Base-by-base conservation (phyloP, 1,284 basidiomycete species). In the Trichosporon coremiiforme region DNA sequence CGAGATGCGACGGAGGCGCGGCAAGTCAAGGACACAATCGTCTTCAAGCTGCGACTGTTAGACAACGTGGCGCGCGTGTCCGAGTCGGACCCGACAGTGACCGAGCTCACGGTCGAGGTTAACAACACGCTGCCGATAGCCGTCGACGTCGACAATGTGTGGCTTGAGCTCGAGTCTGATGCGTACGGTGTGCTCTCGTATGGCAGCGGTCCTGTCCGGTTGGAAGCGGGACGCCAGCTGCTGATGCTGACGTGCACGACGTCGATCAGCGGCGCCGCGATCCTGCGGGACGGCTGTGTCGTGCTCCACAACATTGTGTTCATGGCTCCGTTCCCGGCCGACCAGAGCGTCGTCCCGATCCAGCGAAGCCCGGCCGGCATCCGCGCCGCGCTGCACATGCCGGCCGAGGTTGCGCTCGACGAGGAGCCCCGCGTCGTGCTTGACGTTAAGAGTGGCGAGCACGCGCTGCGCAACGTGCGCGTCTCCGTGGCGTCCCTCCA, bases 321-420 rank as follows among this genome's bases (percentile, higher is more conserved):
- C 41, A 50, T 65, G 41, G 36, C 63, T 15, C 53, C 33, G 36
- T 74, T 72, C 64, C 64, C 69, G 2, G 71, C 71, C 8, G 71
- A 70, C 35, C 65, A 68, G 31, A 45, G 70, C 0, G 60, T 67
- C 8, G 64, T 76, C 22, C 64, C 69, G 4, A 66, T 79, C 2
- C 70, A 74, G 20, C 75, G 77, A n/a, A 70, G 77, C 67, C 64
- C 76, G 0, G 64, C 66, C 4, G 79, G 77, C 4, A 62, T 76
- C 9, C 64, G 70, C 6, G 74, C 72, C 0, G 68, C 65, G 12
- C 66, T 82, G 12, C 70, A 72, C 25, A 79, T 83, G 78, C 82
- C 82, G 2, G 73, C 73, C 12, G 66, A 69, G 13, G 78, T 81
- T 38, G 73, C 77, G 20, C 75, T 83, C 15, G 78, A 82, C 55